Evolutionary conservation across 2,329 filamentous ascomycete genomes (phyloP).

Genomic region (Monosporascus sp.): DNA sequence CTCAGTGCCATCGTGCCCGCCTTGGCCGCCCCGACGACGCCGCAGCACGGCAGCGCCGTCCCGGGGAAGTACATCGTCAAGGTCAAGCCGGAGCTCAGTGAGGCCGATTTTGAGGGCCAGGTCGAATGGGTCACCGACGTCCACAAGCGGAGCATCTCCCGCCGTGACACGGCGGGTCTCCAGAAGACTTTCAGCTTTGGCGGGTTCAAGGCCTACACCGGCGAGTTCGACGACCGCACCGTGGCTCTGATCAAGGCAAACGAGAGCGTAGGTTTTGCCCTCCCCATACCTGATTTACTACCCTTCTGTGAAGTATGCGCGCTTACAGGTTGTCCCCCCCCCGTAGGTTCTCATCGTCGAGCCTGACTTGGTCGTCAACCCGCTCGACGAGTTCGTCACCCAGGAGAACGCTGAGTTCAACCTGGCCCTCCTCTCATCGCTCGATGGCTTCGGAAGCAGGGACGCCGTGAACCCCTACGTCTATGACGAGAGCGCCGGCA

Average conservation of each 20-base stretch:
- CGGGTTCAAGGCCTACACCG: neutral
- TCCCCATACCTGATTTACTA: no score
- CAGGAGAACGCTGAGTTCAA: constrained; percentile 7
- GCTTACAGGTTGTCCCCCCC: neutral
- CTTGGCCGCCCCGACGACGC: neutral
- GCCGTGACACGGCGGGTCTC: neutral
- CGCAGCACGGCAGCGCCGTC: neutral
- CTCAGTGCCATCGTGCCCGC: neutral
- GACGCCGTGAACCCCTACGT: constrained; percentile 12
- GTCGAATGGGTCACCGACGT: neutral
- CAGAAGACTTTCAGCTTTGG: neutral
- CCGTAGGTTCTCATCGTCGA: constrained; percentile 6
- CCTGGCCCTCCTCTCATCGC: constrained; percentile 5
- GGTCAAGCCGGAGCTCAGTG: neutral
- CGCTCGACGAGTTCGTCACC: constrained; percentile 2
- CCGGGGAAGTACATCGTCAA: neutral
- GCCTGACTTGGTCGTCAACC: constrained; percentile 4
- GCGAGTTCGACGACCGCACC: neutral
- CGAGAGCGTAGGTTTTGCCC: neutral
- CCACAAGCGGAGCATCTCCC: neutral
- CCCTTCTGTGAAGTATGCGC: neutral
- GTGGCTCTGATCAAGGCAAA: neutral
- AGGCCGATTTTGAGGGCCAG: neutral
- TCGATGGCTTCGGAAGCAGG: constrained; percentile 13
- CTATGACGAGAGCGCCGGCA: constrained; percentile 17